Evolutionary conservation across 805 yeast species (phyloP).

Genomic region (Spencermartinsiella europaea): DNA sequence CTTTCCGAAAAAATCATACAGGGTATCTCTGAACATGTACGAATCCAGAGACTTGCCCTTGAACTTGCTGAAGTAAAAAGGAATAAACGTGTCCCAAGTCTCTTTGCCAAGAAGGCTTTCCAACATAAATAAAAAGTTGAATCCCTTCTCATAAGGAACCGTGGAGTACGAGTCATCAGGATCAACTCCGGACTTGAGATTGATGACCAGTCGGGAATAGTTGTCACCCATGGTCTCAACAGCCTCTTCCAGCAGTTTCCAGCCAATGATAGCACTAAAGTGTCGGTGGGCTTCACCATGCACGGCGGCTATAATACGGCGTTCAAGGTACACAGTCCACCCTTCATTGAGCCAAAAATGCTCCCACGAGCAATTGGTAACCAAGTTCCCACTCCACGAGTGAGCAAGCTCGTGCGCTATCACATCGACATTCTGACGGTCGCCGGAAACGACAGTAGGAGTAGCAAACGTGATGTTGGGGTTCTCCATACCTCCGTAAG

Average conservation of each 20-base stretch:
- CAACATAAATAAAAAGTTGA: constrained; percentile 66
- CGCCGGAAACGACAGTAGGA: constrained; percentile 81
- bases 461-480: constrained; percentile 89
- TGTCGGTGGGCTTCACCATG: constrained; percentile 77
- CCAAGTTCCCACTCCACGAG: constrained; percentile 89
- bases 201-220: constrained; percentile 62
- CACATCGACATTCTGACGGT: constrained; percentile 79
- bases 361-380: constrained; percentile 87
- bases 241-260: constrained; percentile 72
- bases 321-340: constrained; percentile 89
- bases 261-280: constrained; percentile 79
- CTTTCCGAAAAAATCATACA: constrained; percentile 54
- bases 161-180: constrained; percentile 88
- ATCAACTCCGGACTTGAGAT: constrained; percentile 62
- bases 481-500: constrained; percentile 95
- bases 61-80: constrained; percentile 66
- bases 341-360: constrained; percentile 96
- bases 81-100: constrained; percentile 73
- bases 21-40: constrained; percentile 68
- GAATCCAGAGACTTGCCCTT: constrained; percentile 72
- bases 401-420: constrained; percentile 92
- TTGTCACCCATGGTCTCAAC: constrained; percentile 55
- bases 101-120: constrained; percentile 59
- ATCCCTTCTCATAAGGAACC: constrained; percentile 91
- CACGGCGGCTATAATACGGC: constrained; percentile 71